Evolutionary conservation across 2,329 filamentous ascomycete species (phyloP).

Genomic region (Epicoccum nigrum): DNA sequence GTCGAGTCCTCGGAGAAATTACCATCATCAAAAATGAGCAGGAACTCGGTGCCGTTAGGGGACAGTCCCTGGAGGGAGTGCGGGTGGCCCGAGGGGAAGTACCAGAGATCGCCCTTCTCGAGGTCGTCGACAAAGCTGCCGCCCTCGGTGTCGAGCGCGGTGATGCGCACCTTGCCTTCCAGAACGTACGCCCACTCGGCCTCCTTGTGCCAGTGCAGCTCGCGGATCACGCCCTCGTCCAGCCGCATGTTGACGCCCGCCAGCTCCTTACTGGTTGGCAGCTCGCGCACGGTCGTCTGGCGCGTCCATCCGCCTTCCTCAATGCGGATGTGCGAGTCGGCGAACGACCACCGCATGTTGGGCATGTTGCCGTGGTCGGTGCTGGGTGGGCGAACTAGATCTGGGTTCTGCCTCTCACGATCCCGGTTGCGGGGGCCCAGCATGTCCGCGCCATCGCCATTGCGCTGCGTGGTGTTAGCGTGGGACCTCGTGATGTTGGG

Average conservation of each 20-base stretch:
- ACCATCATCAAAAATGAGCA: conserved; percentile 67
- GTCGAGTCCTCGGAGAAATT: conserved; percentile 69
- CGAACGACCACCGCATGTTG: conserved; percentile 71
- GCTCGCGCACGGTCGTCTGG: conserved; percentile 71
- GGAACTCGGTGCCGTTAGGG: conserved; percentile 68
- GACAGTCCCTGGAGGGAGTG: conserved; percentile 77
- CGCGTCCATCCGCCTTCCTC: conserved; percentile 79
- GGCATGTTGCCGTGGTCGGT: conserved; percentile 73
- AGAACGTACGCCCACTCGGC: conserved; percentile 80
- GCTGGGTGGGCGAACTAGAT: conserved; percentile 72
- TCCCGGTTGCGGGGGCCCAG: conserved; percentile 73
- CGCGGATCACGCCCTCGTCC: conserved; percentile 73
- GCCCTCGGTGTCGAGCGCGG: conserved; percentile 75
- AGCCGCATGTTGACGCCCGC: conserved; percentile 81
- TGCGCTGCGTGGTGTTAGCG: conserved; percentile 35
- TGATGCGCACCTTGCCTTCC: conserved; percentile 72
- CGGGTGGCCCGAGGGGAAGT: conserved; percentile 78
- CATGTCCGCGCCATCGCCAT: conserved; percentile 67
- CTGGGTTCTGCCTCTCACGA: conserved; percentile 72
- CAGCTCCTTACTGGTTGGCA: conserved; percentile 70
- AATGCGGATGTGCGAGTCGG: conserved; percentile 55
- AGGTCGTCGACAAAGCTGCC: conserved; percentile 79
- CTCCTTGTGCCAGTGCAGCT: conserved; percentile 82
- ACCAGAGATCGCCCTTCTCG: conserved; percentile 79
- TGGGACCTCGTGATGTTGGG: background rate